Base-by-base conservation (phyloP, 352 stramenopile species). In the Phytophthora idaei region DNA sequence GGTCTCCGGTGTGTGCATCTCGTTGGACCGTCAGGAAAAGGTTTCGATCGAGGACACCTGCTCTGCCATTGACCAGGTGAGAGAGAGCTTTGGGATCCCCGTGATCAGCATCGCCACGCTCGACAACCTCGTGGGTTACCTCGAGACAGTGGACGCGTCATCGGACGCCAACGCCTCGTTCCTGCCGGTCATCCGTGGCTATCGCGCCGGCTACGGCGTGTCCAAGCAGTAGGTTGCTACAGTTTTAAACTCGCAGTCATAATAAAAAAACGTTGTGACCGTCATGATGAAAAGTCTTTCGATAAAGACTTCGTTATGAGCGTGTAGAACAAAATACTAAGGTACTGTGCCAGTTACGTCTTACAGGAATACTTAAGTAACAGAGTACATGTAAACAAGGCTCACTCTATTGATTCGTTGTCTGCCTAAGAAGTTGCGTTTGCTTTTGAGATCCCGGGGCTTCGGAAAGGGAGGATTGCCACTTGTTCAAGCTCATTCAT, bases 1-100 rank as follows among this genome's bases (percentile, higher is more conserved):
- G n/a, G 93, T 98, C 9, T 87, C 97, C 1, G 97, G 97, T 44
- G 94, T 99, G 36, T 92, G 94, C 48, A 99, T 99, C 72, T 98
- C 97, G 60, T 79, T 99, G 17, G 97, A 99, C 80, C 90, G 98
- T 62, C 96, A 99, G 66, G 98, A 99, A 71, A 98, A 98, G 73
- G 89, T 95, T 57, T 97, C 92, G 27, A 77, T 97, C 46, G 89
- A 96, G 14, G 92, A 98, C 84, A 85, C 87, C 31, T 77, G 97
- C 32, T 98, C 94, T 45, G 96, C 97, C 21, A 97, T 99, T 52
- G 91, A 98, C 71, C 85, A 94, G 37, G 95, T 99, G 15, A 84
- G 85, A 59, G 83, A 93, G 70, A 91, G 90, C 62, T 95, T 97
- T 55, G 62, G 73, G 21, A 95, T 99, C 44, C 92, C 94, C 6